Evolutionary conservation across 139 green algal genomes (phyloP).

Genomic region (Trebouxia sp.): DNA sequence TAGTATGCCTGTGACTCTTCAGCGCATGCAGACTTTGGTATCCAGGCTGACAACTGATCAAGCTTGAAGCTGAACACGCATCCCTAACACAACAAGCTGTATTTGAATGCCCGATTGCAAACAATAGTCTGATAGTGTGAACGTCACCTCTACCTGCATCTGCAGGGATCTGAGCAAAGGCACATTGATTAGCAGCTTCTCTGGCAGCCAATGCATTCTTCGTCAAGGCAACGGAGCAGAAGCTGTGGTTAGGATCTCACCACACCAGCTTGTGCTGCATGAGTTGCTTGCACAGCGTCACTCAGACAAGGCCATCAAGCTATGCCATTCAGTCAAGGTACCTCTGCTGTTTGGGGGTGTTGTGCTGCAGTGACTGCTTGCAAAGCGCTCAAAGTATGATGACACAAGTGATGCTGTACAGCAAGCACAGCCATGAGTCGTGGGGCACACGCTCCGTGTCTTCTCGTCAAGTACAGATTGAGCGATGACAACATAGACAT

Average conservation of each 20-base stretch:
- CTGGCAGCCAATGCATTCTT: conserved; percentile 46
- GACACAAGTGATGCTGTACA: no score
- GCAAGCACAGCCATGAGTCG: no score
- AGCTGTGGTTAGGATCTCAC: conserved; percentile 43
- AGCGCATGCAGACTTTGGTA: no score
- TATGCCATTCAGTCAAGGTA: conserved; percentile 77
- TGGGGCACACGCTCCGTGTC: no score
- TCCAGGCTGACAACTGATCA: no score
- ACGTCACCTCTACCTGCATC: not conserved
- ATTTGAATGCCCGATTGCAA: not conserved
- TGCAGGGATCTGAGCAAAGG: conserved; percentile 55
- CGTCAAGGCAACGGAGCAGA: conserved; percentile 63
- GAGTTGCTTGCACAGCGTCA: conserved; percentile 50
- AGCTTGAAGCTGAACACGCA: no score
- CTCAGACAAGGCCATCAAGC: conserved; percentile 74
- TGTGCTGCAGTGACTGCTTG: not conserved
- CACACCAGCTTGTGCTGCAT: conserved; percentile 66
- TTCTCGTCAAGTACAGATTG: no score
- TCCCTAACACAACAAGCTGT: no score
- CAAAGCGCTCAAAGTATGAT: no score
- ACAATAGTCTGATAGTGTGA: not conserved
- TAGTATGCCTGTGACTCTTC: no score
- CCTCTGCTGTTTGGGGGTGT: not conserved
- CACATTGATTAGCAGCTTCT: conserved; percentile 50
- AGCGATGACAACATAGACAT: no score